A percentile compares a stretch with the other conserved stretches of the same genome.
Conservation (phyloP, 371 early-diverging fungal species). For the Mucor piriformis region DNA sequence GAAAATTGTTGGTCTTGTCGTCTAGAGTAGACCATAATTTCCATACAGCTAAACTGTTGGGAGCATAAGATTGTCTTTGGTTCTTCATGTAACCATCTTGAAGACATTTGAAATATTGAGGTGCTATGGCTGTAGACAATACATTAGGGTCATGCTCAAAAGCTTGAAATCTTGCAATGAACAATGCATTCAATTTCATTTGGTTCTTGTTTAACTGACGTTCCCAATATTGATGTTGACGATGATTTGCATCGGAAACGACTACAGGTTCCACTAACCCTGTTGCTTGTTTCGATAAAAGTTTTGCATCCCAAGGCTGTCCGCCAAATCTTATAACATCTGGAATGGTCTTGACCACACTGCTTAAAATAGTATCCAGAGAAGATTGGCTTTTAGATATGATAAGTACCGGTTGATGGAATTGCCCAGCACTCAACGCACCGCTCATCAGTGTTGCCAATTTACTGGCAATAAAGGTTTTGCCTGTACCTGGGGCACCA, state of each 20-base stretch:
- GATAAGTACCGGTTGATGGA: slow-evolving; percentile 39
- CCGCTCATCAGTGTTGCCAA: slow-evolving; percentile 32
- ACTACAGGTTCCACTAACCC: slow-evolving; percentile 1
- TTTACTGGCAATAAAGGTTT: slow-evolving; percentile 41
- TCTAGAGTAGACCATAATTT: slow-evolving; percentile 14
- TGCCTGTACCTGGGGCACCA: slow-evolving; percentile 47
- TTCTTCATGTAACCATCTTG: neutral
- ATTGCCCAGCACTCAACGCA: slow-evolving; percentile 27
- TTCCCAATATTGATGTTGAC: slow-evolving; percentile 24
- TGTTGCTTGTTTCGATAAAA: slow-evolving; percentile 24
- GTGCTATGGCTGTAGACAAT: slow-evolving; percentile 24
- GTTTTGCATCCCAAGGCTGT: neutral
- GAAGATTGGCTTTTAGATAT: slow-evolving; percentile 31
- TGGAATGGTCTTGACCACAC: slow-evolving; percentile 13
- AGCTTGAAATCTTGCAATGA: slow-evolving; percentile 19
- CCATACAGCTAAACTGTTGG: slow-evolving; percentile 16
- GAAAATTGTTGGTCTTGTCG: neutral
- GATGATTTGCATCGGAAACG: slow-evolving; percentile 27
- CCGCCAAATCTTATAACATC: slow-evolving; percentile 38
- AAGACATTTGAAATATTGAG: slow-evolving; percentile 14
- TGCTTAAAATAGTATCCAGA: slow-evolving; percentile 30
- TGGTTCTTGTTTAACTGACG: slow-evolving; percentile 18
- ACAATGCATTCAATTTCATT: slow-evolving; percentile 25
- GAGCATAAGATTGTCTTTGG: neutral
- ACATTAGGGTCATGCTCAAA: slow-evolving; percentile 11